phyloP scores from a whole-genome alignment of 1,139 yeast genomes.

The Pichia kudriavzevii region DNA sequence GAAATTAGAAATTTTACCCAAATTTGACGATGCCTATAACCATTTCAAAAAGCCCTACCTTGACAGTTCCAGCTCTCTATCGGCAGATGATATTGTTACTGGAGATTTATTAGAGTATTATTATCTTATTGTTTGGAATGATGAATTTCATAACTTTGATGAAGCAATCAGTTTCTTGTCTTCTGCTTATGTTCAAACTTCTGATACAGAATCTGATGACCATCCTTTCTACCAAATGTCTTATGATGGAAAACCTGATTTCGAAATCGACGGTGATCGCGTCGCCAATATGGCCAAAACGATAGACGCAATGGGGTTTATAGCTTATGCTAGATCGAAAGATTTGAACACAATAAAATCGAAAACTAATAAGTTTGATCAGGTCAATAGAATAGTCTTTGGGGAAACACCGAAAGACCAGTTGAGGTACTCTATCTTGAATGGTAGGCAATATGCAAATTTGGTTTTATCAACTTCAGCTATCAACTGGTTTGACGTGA shows the following conservation, averaged over 20 bases:
- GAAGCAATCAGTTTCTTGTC: conserved; percentile 38
- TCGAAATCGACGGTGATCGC: conserved; percentile 5
- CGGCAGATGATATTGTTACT: conserved; percentile 9
- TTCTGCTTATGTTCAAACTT: conserved; percentile 25
- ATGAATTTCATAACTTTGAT: conserved; percentile 56
- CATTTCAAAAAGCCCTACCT: too few species aligned
- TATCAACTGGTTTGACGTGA: conserved; percentile 13
- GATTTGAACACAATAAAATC: conserved; percentile 1
- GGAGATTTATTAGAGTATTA: conserved; percentile 17
- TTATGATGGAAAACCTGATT: conserved; percentile 3
- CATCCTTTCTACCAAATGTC: conserved; percentile 6
- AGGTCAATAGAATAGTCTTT: too few species aligned
- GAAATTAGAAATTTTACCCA: neutral
- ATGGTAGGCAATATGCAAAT: conserved; percentile 7
- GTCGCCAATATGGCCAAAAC: conserved; percentile 6
- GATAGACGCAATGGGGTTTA: conserved; percentile 11
- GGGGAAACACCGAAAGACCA: neutral
- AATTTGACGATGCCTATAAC: too few species aligned
- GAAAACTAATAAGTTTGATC: conserved; percentile 4
- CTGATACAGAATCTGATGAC: conserved; percentile 7
- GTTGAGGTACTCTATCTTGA: conserved; percentile 4
- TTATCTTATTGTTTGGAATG: conserved; percentile 59
- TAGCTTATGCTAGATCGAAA: conserved; percentile 9
- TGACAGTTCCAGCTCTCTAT: too few species aligned
- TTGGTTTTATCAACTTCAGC: conserved; percentile 6